Base-by-base conservation (phyloP, 257 asterid species). In the Scutellaria barbata region DNA sequence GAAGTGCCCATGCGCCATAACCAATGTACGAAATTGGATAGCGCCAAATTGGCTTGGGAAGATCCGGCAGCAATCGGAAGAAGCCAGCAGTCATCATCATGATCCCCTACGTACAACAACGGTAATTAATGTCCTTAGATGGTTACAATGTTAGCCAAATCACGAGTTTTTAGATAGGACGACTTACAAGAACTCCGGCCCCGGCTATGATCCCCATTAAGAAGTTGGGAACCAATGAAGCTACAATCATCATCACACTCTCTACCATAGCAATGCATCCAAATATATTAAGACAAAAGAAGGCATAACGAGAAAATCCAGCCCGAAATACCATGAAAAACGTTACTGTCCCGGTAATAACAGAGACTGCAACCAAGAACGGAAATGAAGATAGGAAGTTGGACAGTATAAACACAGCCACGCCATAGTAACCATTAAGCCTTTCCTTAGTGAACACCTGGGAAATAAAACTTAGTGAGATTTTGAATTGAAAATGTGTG, bases 21-120 rank as follows among this genome's bases (percentile, higher is more conserved):
- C 98, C 91, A 1, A 92, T 68, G 53, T 40, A 91, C 0, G 99
- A 91, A 67, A 94, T 41, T 0, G 99, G 99, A 69, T 94, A 94
- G 8, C 96, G 86, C 99, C 99, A 94, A 42, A 94, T 68, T 0
- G 77, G 80, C 81, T 94, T 94, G 11, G 99, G 99, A 74, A 94
- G 98, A 58, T 91, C 96, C 0, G 90, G 88, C 47, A 91, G 87
- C 71, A 87, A 61, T 35, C 99, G 87, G 83, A 91, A 95, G 80
- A 91, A 95, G 43, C 99, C 99, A 5, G 99, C 95, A 0, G 99
- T 89, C 92, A 92, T 81, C 99, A 95, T 91, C 99, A 95, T 95
- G 77, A 95, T 91, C 51, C 99, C 99, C 99, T 95, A 58, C 30
- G 35, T 2, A 30, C 4, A 30, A 30, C 35, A 30, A 30, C 35